Percentiles rank a stretch among this genome's conserved stretches.
These are phyloP conservation scores for Debaryomyces subglobosus DNA, from an alignment of 1,139 yeast genomes.

Conservation along the genomic window DNA sequence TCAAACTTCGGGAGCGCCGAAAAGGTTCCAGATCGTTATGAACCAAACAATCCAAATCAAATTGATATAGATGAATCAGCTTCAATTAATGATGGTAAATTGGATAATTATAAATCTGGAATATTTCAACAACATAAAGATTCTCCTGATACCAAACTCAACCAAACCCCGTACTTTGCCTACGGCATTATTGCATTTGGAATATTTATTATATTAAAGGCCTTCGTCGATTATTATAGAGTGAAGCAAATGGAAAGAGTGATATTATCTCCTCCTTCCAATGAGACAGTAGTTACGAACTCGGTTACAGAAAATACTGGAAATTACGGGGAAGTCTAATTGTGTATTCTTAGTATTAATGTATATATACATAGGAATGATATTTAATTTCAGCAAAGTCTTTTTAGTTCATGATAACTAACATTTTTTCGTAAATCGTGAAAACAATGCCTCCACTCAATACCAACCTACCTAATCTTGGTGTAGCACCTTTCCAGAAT, in stretches of 20 bases:
- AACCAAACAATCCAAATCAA: slow-evolving; percentile 59
- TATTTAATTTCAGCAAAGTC: slow-evolving; percentile 1
- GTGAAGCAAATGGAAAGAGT: slow-evolving; percentile 77
- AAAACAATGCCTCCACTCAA: slow-evolving; percentile 96
- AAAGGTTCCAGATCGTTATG: slow-evolving; percentile 41
- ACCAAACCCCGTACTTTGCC: slow-evolving; percentile 50
- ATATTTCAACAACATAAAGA: slow-evolving; percentile 26
- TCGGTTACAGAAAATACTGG: slow-evolving; percentile 11
- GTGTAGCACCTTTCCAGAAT: slow-evolving; percentile 98
- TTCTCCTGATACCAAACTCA: slow-evolving; percentile 13
- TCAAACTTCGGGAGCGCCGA: slow-evolving; percentile 50
- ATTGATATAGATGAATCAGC: slow-evolving; percentile 49
- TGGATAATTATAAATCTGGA: slow-evolving; percentile 52
- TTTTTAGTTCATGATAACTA: slow-evolving; percentile 50
- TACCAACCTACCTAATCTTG: slow-evolving; percentile 87
- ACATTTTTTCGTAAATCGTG: slow-evolving; percentile 89
- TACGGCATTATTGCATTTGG: slow-evolving; percentile 71
- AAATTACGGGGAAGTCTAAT: background rate
- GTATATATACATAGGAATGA: slow-evolving; percentile 1
- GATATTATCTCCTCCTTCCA: slow-evolving; percentile 50
- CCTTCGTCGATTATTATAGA: slow-evolving; percentile 68
- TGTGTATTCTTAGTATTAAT: slow-evolving; percentile 1
- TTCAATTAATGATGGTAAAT: slow-evolving; percentile 29
- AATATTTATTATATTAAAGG: slow-evolving; percentile 61
- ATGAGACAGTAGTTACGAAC: slow-evolving; percentile 11